These are phyloP conservation scores for Cercospora sp. DNA, from an alignment of 2,329 filamentous ascomycete genomes.

Conservation along the genomic window DNA sequence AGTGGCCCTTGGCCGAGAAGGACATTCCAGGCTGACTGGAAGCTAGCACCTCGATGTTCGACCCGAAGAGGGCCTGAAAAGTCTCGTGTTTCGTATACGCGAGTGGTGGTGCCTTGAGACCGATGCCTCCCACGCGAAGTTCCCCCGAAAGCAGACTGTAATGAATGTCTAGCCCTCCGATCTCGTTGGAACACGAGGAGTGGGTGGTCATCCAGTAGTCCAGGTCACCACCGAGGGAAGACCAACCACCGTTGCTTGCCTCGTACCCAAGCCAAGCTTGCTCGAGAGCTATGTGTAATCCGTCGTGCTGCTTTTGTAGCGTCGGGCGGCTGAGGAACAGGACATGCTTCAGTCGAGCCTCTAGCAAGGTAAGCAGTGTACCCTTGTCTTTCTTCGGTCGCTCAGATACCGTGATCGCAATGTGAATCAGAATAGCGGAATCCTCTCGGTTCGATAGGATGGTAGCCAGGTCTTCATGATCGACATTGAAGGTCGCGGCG, in stretches of 20 bases:
- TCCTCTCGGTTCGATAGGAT: constrained; percentile 21
- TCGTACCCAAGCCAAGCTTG: constrained; percentile 44
- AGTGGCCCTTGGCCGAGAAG: constrained; percentile 42
- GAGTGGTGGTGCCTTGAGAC: constrained; percentile 55
- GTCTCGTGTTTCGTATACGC: constrained; percentile 48
- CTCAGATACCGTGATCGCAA: constrained; percentile 21
- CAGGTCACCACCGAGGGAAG: background rate
- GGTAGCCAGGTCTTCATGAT: constrained; percentile 20
- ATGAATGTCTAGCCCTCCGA: constrained; percentile 26
- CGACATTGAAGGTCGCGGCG: constrained; percentile 47
- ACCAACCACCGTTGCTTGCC: constrained; percentile 2
- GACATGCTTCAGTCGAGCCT: constrained; percentile 19
- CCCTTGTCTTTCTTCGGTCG: constrained; percentile 14
- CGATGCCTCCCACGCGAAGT: constrained; percentile 51
- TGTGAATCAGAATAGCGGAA: constrained; percentile 24
- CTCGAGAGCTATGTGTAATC: constrained; percentile 25
- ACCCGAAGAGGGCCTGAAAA: constrained; percentile 55
- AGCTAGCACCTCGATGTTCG: constrained; percentile 54
- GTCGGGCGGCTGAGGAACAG: constrained; percentile 18
- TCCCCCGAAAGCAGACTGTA: constrained; percentile 52
- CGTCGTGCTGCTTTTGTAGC: constrained; percentile 7
- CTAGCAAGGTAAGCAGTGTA: background rate
- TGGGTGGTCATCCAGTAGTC: constrained; percentile 14
- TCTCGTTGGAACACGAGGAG: background rate
- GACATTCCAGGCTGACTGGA: constrained; percentile 57